Base-by-base conservation (phyloP, 1,139 yeast genomes). In the Starmera stellimalicola region DNA sequence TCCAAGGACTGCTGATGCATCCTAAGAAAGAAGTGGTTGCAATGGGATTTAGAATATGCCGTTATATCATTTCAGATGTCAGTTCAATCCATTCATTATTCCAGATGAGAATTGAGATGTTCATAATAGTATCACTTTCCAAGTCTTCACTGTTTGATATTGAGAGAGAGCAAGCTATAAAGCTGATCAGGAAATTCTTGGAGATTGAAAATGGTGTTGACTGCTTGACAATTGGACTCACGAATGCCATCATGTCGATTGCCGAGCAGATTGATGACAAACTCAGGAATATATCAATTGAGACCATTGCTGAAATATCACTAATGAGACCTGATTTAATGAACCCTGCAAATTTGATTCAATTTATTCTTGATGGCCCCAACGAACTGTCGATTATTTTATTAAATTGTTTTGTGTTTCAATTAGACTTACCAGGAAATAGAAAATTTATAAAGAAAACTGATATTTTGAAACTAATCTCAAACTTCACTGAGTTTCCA, bases 111-210 rank as follows among this genome's bases (percentile, higher is more conserved):
- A 51, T 84, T 9, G 82, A 84, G 39, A 67, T 73, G 5, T 72
- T 78, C 44, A 55, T 87, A 9, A 71, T 83, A 5, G 63, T 77
- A 15, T 68, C 93, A 0, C 58, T 91, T 33, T 68, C 84, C 0
- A 74, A 76, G 36, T 62, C 55, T 7, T 68, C 71, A 18, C 55
- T 63, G 22, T 58, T 63, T 29, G 64, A 73, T 19, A 55, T 73
- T 4, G 96, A 88, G 49, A 70, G 91, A 41, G 77, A 77, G 30
- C 88, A 88, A 49, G 94, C 95, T 0, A 48, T 91, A 26, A 81
- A 79, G 47, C 60, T 88, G 20, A 57, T 85, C 1, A 64, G 96
- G 23, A 62, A 68, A 29, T 74, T 82, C 39, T 51, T 82, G 9
- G 75, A 68, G 27, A 63, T 75, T 2, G 73, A 72, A 2, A 65